These are phyloP conservation scores for Solanum ahanhuiri DNA, from an alignment of 257 asterid genomes.

Conservation along the genomic window DNA sequence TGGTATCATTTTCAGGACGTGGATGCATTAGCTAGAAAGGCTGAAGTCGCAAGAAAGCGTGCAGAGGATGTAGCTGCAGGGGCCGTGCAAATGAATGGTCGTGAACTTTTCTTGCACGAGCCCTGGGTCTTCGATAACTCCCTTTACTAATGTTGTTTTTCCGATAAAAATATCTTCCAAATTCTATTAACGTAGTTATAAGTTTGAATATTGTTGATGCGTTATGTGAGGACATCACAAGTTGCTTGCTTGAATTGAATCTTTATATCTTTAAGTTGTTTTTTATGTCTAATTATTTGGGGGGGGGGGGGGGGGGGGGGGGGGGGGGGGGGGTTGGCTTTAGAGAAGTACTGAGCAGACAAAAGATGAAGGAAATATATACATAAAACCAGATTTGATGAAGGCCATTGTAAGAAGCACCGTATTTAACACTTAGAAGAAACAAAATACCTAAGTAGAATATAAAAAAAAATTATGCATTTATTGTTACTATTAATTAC, in stretches of 20 bases:
- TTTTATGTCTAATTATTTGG: no score
- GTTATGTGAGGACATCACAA: not conserved
- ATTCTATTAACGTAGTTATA: not conserved
- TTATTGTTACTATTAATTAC: no score
- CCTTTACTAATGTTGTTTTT: conserved; percentile 22
- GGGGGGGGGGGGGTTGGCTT: no score
- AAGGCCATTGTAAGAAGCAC: no score
- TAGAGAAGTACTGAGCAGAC: no score
- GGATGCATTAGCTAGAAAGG: conserved; percentile 53
- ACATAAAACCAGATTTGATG: no score
- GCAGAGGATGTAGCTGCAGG: conserved; percentile 80
- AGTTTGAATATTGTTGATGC: not conserved
- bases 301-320: no score
- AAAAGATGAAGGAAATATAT: no score
- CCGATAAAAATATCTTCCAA: not conserved
- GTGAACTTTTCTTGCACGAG: conserved; percentile 65
- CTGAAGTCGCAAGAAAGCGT: conserved; percentile 60
- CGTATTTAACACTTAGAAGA: no score
- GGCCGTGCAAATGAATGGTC: conserved; percentile 69
- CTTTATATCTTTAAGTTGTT: not conserved
- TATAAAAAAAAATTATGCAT: no score
- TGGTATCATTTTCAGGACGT: conserved; percentile 35
- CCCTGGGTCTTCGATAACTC: conserved; percentile 79
- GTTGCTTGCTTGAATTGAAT: not conserved
- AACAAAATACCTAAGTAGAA: no score